Base-by-base conservation (phyloP, 2,329 filamentous ascomycete genomes). In the Fusarium siculi region DNA sequence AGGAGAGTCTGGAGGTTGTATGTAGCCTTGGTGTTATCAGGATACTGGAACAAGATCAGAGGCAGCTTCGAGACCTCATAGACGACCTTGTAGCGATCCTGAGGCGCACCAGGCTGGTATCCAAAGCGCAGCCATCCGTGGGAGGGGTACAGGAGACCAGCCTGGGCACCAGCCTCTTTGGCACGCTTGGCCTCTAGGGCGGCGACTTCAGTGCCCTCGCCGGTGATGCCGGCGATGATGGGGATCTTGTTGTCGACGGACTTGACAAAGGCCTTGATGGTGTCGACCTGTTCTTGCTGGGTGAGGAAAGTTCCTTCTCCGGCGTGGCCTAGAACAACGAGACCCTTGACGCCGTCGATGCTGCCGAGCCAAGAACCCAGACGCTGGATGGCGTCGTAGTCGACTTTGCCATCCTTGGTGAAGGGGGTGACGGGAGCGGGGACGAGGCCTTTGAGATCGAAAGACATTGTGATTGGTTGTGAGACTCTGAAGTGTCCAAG, bases 91-190 rank as follows among this genome's bases (percentile, higher is more conserved):
- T 88, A 88, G 39, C 86, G 82, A 71, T 87, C 85, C 70, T 88
- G 86, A 5, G 86, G 85, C 14, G 86, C 86, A 32, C 86, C 86
- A 18, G 81, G 79, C 71, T 88, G 86, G 73, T 88, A 88, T 14
- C 86, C 86, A 70, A 88, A 88, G n/a, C 86, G 84, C 30, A 88
- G 76, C 86, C 86, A 88, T 62, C 86, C 86, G 63, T 88, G 86
- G 1, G 85, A 86, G 19, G 86, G 86, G 72, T 88, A 88, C 5
- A 88, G 76, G 0, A 88, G 82, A 23, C 86, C 86, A 14, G 86
- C 86, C 18, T 84, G 78, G 7, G 86, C 86, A 39, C 86, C 86
- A 53, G 86, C 85, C 39, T 85, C 85, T 63, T 84, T 85, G 16
- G 86, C 86, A 25, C 85, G 83, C 79, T 86, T 83, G 3, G 86